A percentile compares a stretch with the other conserved stretches of the same genome.
These are phyloP conservation scores for Rhipidocladum racemiflorum DNA, from an alignment of 176 grass and related monocot genomes.

Conservation along the genomic window DNA sequence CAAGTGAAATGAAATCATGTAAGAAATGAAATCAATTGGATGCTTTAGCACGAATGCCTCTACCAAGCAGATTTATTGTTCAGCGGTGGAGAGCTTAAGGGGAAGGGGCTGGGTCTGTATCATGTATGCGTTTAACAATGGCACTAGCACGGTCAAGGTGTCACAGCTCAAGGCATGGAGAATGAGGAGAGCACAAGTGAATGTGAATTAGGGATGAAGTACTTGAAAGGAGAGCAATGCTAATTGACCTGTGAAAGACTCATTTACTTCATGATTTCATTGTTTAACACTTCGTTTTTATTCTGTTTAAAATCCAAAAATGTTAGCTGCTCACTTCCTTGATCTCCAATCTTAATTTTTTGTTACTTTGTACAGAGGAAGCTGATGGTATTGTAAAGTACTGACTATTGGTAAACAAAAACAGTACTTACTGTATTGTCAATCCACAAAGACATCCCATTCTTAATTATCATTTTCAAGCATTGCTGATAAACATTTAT, in stretches of 20 bases:
- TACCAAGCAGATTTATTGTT: conserved; percentile 62
- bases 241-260: background rate
- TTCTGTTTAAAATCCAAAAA: background rate
- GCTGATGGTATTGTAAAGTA: too few species aligned
- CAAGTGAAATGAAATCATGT: too few species aligned
- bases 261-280: background rate
- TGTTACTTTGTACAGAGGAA: too few species aligned
- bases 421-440: too few species aligned
- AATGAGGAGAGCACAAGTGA: conserved; percentile 64
- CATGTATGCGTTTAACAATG: conserved; percentile 79
- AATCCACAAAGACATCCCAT: too few species aligned
- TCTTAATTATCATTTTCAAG: too few species aligned
- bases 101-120: conserved; percentile 57
- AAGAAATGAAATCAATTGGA: background rate
- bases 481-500: too few species aligned
- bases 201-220: conserved; percentile 34
- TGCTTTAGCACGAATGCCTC: background rate
- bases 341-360: too few species aligned
- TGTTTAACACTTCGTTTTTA: background rate
- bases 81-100: conserved; percentile 66
- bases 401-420: too few species aligned
- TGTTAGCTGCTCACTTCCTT: too few species aligned
- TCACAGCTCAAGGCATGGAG: conserved; percentile 63
- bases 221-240: background rate
- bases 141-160: conserved; percentile 36